These are phyloP conservation scores for Pugionium dolabratum DNA, from an alignment of 345 rosid species.

Conservation along the genomic window DNA sequence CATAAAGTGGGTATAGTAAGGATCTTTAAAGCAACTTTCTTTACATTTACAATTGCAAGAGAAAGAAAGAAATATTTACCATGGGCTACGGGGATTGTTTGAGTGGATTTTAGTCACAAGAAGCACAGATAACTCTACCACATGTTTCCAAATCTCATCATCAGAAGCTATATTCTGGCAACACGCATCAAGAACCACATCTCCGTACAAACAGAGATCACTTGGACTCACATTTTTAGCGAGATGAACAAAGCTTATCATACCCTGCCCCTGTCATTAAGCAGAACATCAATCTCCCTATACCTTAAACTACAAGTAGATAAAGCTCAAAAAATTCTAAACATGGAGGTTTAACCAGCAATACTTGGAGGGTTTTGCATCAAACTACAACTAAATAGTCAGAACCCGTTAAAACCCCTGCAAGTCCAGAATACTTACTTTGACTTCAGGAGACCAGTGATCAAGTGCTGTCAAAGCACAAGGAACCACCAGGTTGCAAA, in stretches of 20 bases:
- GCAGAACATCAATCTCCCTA: slow-evolving; percentile 20
- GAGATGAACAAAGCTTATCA: slow-evolving; percentile 66
- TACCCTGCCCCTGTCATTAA: slow-evolving; percentile 77
- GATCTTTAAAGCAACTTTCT: too few relatives aligned
- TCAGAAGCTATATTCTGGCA: slow-evolving; percentile 76
- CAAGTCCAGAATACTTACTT: slow-evolving; percentile 53
- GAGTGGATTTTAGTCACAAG: slow-evolving; percentile 54
- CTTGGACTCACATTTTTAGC: slow-evolving; percentile 59
- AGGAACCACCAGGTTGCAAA: slow-evolving; percentile 76
- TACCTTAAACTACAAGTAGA: slow-evolving; percentile 6
- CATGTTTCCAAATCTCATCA: slow-evolving; percentile 80
- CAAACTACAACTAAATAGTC: slow-evolving; percentile 12
- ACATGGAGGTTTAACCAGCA: not conserved
- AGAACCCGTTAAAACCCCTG: not conserved
- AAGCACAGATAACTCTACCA: slow-evolving; percentile 78
- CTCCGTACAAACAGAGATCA: slow-evolving; percentile 61
- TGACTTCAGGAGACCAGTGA: slow-evolving; percentile 90
- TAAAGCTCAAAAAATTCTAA: not conserved
- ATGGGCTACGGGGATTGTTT: slow-evolving; percentile 71
- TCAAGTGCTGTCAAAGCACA: slow-evolving; percentile 88
- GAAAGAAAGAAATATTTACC: slow-evolving; percentile 46
- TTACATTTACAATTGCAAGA: not conserved
- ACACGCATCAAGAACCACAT: slow-evolving; percentile 87
- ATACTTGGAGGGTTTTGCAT: too few relatives aligned
- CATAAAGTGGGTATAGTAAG: too few relatives aligned